These are phyloP conservation scores for Chernovozyma aurita DNA, from an alignment of 1,139 yeast genomes.

Conservation along the genomic window DNA sequence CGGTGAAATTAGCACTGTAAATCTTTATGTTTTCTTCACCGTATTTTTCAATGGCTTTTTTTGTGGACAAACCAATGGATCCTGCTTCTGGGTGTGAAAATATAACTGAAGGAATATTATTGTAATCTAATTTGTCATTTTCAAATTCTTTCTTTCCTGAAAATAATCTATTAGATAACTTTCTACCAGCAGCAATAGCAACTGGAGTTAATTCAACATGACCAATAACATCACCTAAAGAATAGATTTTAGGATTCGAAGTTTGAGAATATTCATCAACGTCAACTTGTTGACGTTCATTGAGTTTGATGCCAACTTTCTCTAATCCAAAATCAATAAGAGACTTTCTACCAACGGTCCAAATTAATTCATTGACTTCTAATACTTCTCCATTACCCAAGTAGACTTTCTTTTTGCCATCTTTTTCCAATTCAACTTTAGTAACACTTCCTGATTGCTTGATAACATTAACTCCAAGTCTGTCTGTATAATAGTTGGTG, in stretches of 20 bases:
- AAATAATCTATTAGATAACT: slow-evolving; percentile 82
- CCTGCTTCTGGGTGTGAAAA: slow-evolving; percentile 99
- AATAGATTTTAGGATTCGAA: slow-evolving; percentile 62
- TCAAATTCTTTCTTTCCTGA: slow-evolving; percentile 67
- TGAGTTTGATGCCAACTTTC: slow-evolving; percentile 63
- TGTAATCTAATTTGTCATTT: slow-evolving; percentile 72
- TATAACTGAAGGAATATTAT: slow-evolving; percentile 83
- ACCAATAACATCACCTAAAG: slow-evolving; percentile 93
- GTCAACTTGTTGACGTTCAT: slow-evolving; percentile 53
- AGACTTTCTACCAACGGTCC: slow-evolving; percentile 93
- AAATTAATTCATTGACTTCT: slow-evolving; percentile 75
- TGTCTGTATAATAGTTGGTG: slow-evolving; percentile 72
- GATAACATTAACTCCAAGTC: slow-evolving; percentile 73
- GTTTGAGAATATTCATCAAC: slow-evolving; percentile 90
- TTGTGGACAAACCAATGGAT: slow-evolving; percentile 79
- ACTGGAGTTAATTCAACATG: slow-evolving; percentile 94
- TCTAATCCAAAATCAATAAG: slow-evolving; percentile 72
- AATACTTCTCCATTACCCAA: slow-evolving; percentile 51
- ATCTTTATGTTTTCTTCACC: slow-evolving; percentile 80
- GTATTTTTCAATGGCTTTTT: slow-evolving; percentile 68
- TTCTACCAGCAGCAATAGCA: slow-evolving; percentile 98
- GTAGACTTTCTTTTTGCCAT: slow-evolving; percentile 58
- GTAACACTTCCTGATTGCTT: slow-evolving; percentile 56
- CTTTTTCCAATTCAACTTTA: slow-evolving; percentile 58
- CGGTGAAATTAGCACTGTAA: slow-evolving; percentile 77